These are phyloP conservation scores for Pseudocercospora pini-densiflorae DNA, from an alignment of 2,329 filamentous ascomycete genomes.

Conservation along the genomic window DNA sequence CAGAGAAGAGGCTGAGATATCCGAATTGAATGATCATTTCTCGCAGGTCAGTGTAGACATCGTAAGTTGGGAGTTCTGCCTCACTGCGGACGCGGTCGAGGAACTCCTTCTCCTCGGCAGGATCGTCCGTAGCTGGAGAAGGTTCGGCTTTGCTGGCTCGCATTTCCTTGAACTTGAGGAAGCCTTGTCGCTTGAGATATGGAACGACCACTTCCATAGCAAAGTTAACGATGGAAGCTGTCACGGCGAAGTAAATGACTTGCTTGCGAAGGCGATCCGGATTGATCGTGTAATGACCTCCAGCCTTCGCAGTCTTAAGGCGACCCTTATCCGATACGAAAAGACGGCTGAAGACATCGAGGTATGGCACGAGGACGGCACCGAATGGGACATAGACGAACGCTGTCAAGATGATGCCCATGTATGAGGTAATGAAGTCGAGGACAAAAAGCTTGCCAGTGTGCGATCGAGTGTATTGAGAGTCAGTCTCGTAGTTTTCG, in stretches of 20 bases:
- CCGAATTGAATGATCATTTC: conserved; percentile 89
- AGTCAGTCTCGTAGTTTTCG: conserved; percentile 92
- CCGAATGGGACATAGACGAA: conserved; percentile 96
- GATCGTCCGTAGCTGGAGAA: conserved; percentile 60
- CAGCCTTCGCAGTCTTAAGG: conserved; percentile 58
- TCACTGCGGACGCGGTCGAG: conserved; percentile 81
- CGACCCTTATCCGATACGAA: conserved; percentile 74
- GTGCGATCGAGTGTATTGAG: conserved; percentile 80
- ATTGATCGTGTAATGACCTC: conserved; percentile 72
- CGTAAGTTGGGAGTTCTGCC: conserved; percentile 79
- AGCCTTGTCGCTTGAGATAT: conserved; percentile 77
- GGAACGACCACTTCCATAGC: conserved; percentile 84
- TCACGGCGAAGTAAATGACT: conserved; percentile 95
- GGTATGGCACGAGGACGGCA: conserved; percentile 78
- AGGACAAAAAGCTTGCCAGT: conserved; percentile 94
- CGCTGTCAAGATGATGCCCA: conserved; percentile 87
- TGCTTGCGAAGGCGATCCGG: conserved; percentile 82
- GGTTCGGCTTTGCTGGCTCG: conserved; percentile 60
- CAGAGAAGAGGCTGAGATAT: conserved; percentile 88
- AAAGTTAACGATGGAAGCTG: conserved; percentile 88
- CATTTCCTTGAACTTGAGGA: conserved; percentile 78
- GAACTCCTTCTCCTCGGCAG: conserved; percentile 78
- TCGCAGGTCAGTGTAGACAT: conserved; percentile 86
- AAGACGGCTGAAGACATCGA: conserved; percentile 78
- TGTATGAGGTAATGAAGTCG: conserved; percentile 95